These are phyloP conservation scores for Pichia sp. DNA, from an alignment of 1,139 yeast genomes.

Conservation along the genomic window DNA sequence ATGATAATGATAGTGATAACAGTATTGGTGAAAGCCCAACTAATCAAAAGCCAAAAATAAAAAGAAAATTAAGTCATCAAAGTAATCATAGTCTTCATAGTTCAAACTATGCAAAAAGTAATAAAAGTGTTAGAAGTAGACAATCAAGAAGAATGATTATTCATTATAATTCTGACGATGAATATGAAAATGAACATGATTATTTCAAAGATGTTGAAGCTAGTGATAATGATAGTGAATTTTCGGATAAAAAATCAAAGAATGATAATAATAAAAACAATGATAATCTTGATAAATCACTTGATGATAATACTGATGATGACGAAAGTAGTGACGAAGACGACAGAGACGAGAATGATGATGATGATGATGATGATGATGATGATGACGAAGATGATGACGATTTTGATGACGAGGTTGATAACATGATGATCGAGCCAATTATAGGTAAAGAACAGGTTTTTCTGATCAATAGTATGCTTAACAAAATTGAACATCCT, in stretches of 20 bases:
- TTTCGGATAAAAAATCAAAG: conserved; percentile 13
- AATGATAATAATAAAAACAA: conserved; percentile 1
- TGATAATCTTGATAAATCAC: no score
- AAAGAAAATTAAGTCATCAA: conserved; percentile 5
- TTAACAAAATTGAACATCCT: conserved; percentile 36
- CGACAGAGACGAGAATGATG: conserved; percentile 26
- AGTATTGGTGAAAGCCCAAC: conserved; percentile 27
- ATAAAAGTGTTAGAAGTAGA: conserved; percentile 9
- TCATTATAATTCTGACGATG: conserved; percentile 20
- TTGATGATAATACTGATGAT: no score
- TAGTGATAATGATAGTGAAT: conserved; percentile 1
- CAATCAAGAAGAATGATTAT: conserved; percentile 9
- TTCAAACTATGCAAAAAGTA: conserved; percentile 9
- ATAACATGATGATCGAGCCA: conserved; percentile 37
- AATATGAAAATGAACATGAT: conserved; percentile 30
- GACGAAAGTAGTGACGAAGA: conserved; percentile 27
- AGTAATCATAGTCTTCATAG: conserved; percentile 10
- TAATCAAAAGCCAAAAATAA: conserved; percentile 17
- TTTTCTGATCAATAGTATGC: conserved; percentile 42
- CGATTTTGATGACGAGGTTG: conserved; percentile 32
- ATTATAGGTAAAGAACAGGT: conserved; percentile 55
- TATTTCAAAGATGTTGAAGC: conserved; percentile 11
- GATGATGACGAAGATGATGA: conserved; percentile 29
- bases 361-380: conserved; percentile 23
- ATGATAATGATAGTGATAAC: no score